phyloP scores from a whole-genome alignment of 1,139 yeast genomes.

The Debaryomyces fabryi region DNA sequence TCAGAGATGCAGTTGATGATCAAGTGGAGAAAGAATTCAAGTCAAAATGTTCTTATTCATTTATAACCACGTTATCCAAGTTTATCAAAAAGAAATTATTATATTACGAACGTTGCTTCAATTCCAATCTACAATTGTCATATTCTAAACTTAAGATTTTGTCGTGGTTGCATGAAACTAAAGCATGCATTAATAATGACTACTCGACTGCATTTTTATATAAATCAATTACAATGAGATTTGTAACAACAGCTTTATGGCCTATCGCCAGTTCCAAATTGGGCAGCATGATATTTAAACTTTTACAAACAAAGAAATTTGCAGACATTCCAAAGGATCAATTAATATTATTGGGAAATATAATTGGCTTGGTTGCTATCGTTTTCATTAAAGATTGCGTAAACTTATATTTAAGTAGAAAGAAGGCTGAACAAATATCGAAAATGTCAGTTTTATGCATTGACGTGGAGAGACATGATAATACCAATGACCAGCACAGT shows the following conservation, averaged over 20 bases:
- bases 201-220: slow-evolving; percentile 31
- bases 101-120: slow-evolving; percentile 11
- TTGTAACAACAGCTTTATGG: slow-evolving; percentile 43
- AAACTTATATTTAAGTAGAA: slow-evolving; percentile 33
- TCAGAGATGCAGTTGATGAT: slow-evolving; percentile 5
- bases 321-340: slow-evolving; percentile 25
- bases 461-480: slow-evolving; percentile 7
- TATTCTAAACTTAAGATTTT: slow-evolving; percentile 17
- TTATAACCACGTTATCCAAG: slow-evolving; percentile 13
- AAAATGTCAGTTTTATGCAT: slow-evolving; percentile 21
- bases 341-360: slow-evolving; percentile 33
- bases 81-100: slow-evolving; percentile 14
- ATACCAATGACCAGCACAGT: background rate
- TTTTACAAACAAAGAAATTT: slow-evolving; percentile 6
- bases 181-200: slow-evolving; percentile 41
- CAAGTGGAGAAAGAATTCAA: slow-evolving; percentile 9
- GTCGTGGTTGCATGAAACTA: slow-evolving; percentile 24
- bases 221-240: slow-evolving; percentile 30
- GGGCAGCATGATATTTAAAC: slow-evolving; percentile 26
- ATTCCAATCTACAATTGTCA: slow-evolving; percentile 13
- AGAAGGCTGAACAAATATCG: slow-evolving; percentile 29
- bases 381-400: slow-evolving; percentile 38
- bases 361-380: slow-evolving; percentile 36
- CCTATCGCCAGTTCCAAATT: slow-evolving; percentile 42
- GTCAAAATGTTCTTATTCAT: slow-evolving; percentile 9